phyloP scores from a whole-genome alignment of 2,329 filamentous ascomycete species.

The Ophiostoma piceae region DNA sequence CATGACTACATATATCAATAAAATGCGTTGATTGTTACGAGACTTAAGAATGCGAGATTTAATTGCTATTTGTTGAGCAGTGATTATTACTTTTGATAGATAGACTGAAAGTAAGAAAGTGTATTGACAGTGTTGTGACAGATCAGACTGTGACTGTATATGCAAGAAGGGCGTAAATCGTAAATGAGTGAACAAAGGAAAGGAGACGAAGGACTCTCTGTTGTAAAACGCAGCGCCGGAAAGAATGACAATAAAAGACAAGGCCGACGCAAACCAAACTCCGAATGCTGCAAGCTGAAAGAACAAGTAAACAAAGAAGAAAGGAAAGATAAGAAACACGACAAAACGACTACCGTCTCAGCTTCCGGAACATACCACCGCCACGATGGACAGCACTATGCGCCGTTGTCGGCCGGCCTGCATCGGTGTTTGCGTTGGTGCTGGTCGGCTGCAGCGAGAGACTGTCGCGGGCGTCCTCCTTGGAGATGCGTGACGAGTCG shows the following conservation, averaged over 20 bases:
- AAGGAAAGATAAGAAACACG: background rate
- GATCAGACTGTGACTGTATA: conserved; percentile 3
- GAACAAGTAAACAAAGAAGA: conserved; percentile 6
- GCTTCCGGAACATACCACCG: conserved; percentile 25
- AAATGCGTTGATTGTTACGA: conserved; percentile 7
- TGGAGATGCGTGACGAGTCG: conserved; percentile 30
- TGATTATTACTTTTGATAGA: background rate
- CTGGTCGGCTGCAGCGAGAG: conserved; percentile 29
- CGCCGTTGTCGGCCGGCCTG: background rate
- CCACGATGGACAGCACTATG: conserved; percentile 7
- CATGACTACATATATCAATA: background rate
- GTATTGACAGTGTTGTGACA: background rate
- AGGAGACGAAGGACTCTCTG: background rate
- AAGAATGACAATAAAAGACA: background rate
- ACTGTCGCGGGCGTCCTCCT: conserved; percentile 39
- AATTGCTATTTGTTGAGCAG: too few species aligned
- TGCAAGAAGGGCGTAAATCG: background rate
- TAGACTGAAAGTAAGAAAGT: background rate
- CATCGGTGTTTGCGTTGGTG: background rate
- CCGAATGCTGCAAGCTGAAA: conserved; percentile 1
- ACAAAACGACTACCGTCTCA: conserved; percentile 17
- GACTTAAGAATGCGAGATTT: background rate
- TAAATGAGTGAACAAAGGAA: conserved; percentile 7
- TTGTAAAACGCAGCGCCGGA: background rate
- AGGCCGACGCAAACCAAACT: background rate